A percentile compares a stretch with the other conserved stretches of the same genome.
Evolutionary conservation across 306 rosid genomes (phyloP).

Genomic region (Pyrus communis): DNA sequence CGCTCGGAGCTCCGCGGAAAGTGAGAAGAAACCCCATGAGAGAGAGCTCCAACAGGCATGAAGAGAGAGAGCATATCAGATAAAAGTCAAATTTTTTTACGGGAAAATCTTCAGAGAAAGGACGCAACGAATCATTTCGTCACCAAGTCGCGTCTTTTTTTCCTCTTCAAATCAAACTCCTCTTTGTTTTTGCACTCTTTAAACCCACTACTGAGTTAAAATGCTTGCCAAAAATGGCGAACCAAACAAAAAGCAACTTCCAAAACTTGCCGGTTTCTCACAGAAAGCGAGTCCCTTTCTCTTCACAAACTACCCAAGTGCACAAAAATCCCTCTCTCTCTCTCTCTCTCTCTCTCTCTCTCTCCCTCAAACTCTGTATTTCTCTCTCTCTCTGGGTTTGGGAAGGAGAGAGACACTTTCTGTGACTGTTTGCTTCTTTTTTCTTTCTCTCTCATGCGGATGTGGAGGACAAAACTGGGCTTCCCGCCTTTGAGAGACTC

Average conservation of each 20-base stretch:
- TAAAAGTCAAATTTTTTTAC: constrained; percentile 31
- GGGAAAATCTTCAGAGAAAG: constrained; percentile 46
- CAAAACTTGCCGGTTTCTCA: not conserved
- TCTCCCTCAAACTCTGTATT: not conserved
- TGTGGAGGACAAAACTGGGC: constrained; percentile 46
- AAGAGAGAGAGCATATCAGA: constrained; percentile 9
- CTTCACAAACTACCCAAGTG: constrained; percentile 5
- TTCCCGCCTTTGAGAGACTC: constrained; percentile 78
- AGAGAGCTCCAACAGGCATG: not conserved
- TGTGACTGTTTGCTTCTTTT: not conserved
- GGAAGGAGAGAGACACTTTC: not conserved
- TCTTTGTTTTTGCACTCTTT: not conserved
- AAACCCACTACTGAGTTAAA: not conserved
- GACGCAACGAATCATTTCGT: constrained; percentile 48
- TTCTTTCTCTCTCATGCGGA: not conserved
- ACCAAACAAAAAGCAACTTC: not conserved
- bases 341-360: not conserved
- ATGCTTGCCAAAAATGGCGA: not conserved
- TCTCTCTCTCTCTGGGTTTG: constrained; percentile 14
- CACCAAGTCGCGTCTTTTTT: constrained; percentile 27
- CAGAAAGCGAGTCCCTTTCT: constrained; percentile 8
- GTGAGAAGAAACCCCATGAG: constrained; percentile 3
- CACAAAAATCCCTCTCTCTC: not conserved
- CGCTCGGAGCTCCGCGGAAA: constrained; percentile 6
- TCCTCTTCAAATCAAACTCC: not conserved